Conservation (phyloP, 73 alveolate genomes). For the Durusdinium trenchii region DNA sequence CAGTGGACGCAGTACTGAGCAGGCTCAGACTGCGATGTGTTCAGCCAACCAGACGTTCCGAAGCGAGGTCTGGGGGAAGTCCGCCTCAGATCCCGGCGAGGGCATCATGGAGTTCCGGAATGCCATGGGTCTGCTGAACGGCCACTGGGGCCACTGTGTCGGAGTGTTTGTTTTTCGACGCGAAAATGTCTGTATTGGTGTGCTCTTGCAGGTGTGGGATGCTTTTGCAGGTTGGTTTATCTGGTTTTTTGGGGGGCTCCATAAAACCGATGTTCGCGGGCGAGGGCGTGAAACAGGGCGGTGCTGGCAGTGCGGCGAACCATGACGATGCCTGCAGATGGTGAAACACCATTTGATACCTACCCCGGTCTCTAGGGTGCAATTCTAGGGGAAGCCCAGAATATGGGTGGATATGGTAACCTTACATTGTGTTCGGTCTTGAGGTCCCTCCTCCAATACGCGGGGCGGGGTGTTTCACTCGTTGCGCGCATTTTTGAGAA, state of each 20-base stretch:
- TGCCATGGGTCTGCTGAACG: conserved; percentile 80
- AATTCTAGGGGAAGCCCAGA: too few relatives aligned
- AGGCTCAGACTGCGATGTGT: background rate
- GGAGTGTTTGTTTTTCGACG: background rate
- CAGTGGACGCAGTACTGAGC: background rate
- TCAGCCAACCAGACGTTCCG: background rate
- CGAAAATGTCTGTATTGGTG: background rate
- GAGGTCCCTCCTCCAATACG: too few relatives aligned
- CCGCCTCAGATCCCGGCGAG: conserved; percentile 80
- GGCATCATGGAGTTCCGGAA: conserved; percentile 86
- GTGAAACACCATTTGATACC: background rate
- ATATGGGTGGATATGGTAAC: too few relatives aligned
- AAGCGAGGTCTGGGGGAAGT: conserved; percentile 77
- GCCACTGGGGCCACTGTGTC: background rate
- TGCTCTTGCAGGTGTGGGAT: background rate
- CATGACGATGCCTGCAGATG: background rate
- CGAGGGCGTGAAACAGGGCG: too few relatives aligned
- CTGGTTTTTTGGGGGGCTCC: background rate
- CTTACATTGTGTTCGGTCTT: too few relatives aligned
- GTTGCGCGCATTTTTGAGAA: too few relatives aligned
- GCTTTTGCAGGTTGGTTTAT: background rate
- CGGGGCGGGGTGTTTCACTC: too few relatives aligned
- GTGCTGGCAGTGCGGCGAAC: too few relatives aligned
- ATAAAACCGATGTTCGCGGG: too few relatives aligned
- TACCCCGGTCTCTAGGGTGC: too few relatives aligned